Evolutionary conservation across 768 basidiomycete genomes (phyloP), one percentile per base, ranked within the genome.

Genomic region (Tubosaeta brunneosetosa): DNA sequence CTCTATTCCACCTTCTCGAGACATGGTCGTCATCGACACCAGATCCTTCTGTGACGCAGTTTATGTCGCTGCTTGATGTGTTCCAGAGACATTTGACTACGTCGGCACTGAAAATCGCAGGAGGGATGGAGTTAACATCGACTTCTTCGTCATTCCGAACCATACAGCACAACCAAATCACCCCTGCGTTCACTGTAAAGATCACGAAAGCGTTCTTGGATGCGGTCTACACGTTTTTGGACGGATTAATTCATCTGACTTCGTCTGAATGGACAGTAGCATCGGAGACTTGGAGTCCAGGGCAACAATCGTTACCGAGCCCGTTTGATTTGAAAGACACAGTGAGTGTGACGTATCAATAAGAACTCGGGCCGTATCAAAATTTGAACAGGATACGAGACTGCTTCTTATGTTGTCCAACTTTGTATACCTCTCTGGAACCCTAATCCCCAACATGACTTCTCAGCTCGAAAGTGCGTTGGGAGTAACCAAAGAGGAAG

Each of bases 381-480:
- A 52, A 9, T 11, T 49, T 44, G 49, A 40, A n/a, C 56, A 97
- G 94, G 89, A 95, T 63, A 88, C 80, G 13, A 83, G 95, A 42
- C 76, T 94, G 43, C 77, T 99, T 14, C 74, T 97, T 37, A 91
- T 97, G 38, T 76, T 97, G 31, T 91, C 92, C 14, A 97, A 98
- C 66, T 84, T 98, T 59, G 80, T 79, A 12, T 80, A 91, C 60
- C 77, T 99, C 26, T 81, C 83, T 50, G 79, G 78, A 50, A 71
- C 73, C 0, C 71, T 89, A 32, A 81, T 97, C 22, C 91, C 93
- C 0, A 80, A 73, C 54, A 86, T 97, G 82, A 77, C 93, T 44
- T 77, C 74, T 47, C 86, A 93, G 60, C 78, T 97, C 31, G 88
- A 94, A 66, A 79, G 72, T 47, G 82, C 85, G 4, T 85, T 94